These are phyloP conservation scores for Triangularia verruculosa DNA, from an alignment of 2,329 filamentous ascomycete species.

Conservation along the genomic window DNA sequence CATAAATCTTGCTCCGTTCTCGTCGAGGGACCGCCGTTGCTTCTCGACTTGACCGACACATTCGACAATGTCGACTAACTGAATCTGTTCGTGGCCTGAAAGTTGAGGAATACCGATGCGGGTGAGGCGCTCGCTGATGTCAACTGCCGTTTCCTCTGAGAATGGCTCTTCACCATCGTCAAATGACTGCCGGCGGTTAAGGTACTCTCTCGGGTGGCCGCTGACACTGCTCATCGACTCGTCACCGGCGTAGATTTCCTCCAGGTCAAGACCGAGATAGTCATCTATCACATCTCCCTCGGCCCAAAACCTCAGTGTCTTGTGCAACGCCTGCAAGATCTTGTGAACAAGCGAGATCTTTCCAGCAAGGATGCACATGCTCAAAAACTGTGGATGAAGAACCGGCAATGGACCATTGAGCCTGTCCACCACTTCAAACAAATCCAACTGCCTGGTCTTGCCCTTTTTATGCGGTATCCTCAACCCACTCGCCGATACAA, in stretches of 20 bases:
- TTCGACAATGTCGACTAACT: conserved; percentile 78
- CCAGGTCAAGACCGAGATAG: conserved; percentile 64
- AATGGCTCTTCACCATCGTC: conserved; percentile 61
- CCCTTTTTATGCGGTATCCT: conserved; percentile 47
- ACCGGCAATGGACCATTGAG: conserved; percentile 85
- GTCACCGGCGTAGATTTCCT: conserved; percentile 52
- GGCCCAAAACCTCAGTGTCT: conserved; percentile 76
- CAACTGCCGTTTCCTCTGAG: conserved; percentile 65
- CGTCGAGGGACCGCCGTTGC: conserved; percentile 84
- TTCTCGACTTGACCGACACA: conserved; percentile 81
- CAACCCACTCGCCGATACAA: conserved; percentile 47
- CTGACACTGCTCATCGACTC: neutral
- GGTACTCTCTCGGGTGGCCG: conserved; percentile 34
- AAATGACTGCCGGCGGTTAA: conserved; percentile 36
- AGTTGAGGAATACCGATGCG: conserved; percentile 73
- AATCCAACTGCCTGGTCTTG: conserved; percentile 52
- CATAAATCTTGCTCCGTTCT: conserved; percentile 83
- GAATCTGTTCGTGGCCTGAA: conserved; percentile 82
- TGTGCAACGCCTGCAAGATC: conserved; percentile 69
- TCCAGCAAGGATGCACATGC: conserved; percentile 80
- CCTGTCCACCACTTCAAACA: conserved; percentile 78
- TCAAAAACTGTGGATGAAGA: conserved; percentile 88
- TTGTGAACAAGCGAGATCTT: conserved; percentile 69
- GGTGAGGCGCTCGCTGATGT: conserved; percentile 74
- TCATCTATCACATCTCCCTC: conserved; percentile 78